Evolutionary conservation across 352 stramenopile species (phyloP).

Genomic region (Globisporangium spinosum): DNA sequence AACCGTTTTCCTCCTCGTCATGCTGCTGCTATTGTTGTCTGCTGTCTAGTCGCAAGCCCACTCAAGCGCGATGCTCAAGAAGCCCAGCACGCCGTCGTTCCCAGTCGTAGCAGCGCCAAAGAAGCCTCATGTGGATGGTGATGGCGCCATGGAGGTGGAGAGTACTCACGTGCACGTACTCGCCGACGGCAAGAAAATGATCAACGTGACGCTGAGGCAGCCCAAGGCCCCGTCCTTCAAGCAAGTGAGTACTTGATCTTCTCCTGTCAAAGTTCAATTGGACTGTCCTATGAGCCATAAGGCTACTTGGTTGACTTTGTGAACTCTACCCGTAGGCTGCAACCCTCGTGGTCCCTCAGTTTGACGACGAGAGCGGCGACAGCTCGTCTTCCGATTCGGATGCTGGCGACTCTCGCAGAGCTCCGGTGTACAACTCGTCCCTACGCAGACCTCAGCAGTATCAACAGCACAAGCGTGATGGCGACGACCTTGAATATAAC

Average conservation of each 20-base stretch:
- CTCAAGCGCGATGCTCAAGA: slow-evolving; percentile 6
- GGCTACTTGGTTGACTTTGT: background rate
- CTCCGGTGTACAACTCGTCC: slow-evolving; percentile 8
- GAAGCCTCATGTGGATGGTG: background rate
- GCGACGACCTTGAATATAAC: slow-evolving; percentile 27
- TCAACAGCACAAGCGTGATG: slow-evolving; percentile 11
- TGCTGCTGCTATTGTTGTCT: background rate
- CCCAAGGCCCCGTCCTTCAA: slow-evolving; percentile 1
- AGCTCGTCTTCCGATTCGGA: slow-evolving; percentile 38
- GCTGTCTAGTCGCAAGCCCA: background rate
- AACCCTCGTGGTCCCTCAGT: slow-evolving; percentile 50
- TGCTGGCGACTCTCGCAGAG: background rate
- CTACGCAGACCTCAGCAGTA: background rate
- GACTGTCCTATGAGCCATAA: background rate
- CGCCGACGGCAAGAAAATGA: slow-evolving; percentile 46
- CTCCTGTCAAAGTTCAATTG: background rate
- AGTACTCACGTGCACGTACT: slow-evolving; percentile 37
- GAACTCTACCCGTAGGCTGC: slow-evolving; percentile 20
- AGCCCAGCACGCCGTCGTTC: slow-evolving; percentile 11
- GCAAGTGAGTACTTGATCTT: slow-evolving; percentile 12
- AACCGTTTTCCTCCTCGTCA: background rate
- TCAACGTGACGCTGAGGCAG: slow-evolving; percentile 49
- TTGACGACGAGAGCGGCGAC: slow-evolving; percentile 56
- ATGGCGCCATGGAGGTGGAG: slow-evolving; percentile 43
- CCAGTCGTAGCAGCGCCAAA: background rate